Percentiles rank a stretch among this genome's conserved stretches.
Conservation (phyloP, 2,329 filamentous ascomycete genomes). For the Aspergillus puulaauensis region DNA sequence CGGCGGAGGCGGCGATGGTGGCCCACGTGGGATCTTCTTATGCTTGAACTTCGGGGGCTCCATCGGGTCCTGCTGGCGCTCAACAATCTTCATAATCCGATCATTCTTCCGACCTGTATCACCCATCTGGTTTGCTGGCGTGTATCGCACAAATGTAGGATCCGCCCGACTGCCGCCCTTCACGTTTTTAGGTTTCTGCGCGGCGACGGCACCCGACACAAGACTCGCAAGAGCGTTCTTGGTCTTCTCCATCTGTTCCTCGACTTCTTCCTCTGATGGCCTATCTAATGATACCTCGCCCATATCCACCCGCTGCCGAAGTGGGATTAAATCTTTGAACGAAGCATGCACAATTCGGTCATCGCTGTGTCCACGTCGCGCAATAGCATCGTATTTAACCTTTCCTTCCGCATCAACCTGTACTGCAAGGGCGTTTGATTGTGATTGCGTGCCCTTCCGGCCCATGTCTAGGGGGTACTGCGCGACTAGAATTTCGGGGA, state of each 20-base stretch:
- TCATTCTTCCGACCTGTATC: constrained; percentile 82
- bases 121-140: constrained; percentile 95
- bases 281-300: constrained; percentile 86
- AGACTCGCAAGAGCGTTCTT: constrained; percentile 80
- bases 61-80: constrained; percentile 90
- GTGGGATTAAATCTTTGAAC: constrained; percentile 94
- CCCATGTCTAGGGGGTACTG: constrained; percentile 98
- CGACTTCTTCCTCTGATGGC: constrained; percentile 80
- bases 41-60: constrained; percentile 98
- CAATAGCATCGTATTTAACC: constrained; percentile 95
- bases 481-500: constrained; percentile 88
- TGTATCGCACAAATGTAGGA: constrained; percentile 92
- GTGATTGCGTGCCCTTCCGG: constrained; percentile 65
- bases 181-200: constrained; percentile 95
- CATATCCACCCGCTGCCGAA: constrained; percentile 87
- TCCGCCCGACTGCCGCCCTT: constrained; percentile 78
- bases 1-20: constrained; percentile 87
- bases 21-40: constrained; percentile 94
- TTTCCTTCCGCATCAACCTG: constrained; percentile 90
- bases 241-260: constrained; percentile 81
- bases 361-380: constrained; percentile 80
- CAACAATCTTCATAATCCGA: constrained; percentile 97
- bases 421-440: constrained; percentile 85
- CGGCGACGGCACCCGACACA: constrained; percentile 80
- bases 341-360: constrained; percentile 86